phyloP scores from a whole-genome alignment of 176 grass and related monocot species.

The Bromus sterilis region DNA sequence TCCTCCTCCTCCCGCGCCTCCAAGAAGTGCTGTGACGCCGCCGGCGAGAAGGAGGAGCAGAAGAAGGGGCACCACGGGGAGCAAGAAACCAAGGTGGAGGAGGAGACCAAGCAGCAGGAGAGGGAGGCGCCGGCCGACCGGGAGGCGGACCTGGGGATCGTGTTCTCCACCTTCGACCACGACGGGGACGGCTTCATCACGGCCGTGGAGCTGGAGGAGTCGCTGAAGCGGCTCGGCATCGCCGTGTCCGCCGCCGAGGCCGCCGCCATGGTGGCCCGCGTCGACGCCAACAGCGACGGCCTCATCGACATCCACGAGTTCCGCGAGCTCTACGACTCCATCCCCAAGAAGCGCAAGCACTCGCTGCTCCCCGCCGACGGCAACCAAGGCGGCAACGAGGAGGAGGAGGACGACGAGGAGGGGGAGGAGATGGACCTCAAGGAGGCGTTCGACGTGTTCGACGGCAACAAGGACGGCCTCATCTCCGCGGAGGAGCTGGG shows the following conservation, averaged over 20 bases:
- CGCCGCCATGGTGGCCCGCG: constrained; percentile 37
- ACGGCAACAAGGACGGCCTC: constrained; percentile 80
- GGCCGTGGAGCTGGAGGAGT: constrained; percentile 60
- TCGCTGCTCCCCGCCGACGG: neutral
- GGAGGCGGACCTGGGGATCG: constrained; percentile 40
- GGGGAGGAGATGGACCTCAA: constrained; percentile 64
- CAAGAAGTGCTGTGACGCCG: constrained; percentile 28
- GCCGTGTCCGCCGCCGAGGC: constrained; percentile 41
- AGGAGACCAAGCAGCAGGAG: neutral
- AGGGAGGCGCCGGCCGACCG: neutral
- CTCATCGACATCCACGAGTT: constrained; percentile 87
- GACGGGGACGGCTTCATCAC: constrained; percentile 95
- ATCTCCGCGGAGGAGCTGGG: constrained; percentile 85
- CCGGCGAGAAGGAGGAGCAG: no score
- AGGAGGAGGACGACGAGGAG: constrained; percentile 4
- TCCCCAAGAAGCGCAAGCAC: constrained; percentile 33
- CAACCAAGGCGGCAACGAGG: neutral
- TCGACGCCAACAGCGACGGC: constrained; percentile 83
- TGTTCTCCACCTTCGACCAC: constrained; percentile 82
- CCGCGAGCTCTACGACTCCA: constrained; percentile 64
- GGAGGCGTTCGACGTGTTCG: constrained; percentile 93
- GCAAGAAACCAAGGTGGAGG: neutral
- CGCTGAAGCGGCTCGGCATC: constrained; percentile 57
- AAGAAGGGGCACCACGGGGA: neutral
- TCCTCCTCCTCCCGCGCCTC: neutral